Evolutionary conservation across 768 basidiomycete genomes (phyloP), one percentile per base, ranked within the genome.

Genomic region (Coprinopsis marcescibilis): DNA sequence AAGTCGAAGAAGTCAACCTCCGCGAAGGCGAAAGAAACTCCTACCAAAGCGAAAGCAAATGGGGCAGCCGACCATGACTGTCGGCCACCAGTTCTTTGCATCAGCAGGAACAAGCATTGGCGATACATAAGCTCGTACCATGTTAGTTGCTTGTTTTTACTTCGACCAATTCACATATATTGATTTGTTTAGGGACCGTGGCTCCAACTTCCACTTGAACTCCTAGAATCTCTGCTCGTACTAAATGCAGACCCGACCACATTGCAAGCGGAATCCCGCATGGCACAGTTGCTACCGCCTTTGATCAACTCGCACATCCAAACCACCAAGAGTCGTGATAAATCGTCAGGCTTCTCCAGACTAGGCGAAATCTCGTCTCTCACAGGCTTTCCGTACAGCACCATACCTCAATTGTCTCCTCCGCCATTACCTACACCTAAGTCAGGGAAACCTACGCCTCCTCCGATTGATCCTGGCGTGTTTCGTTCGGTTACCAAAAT

Each of bases 41-140:
- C 61, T 39, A 51, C 64, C 17, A 56, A 54, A 36, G 59, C 54
- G 21, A n/a, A n/a, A n/a, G n/a, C n/a, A n/a, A n/a, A n/a, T n/a
- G n/a, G n/a, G 17, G 35, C 35, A 36, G 23, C 8, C 27, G 67
- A 71, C 25, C 64, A 65, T 23, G 75, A 76, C 23, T 67, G 68
- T 27, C 76, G 77, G 36, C 79, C 79, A 13, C 74, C 83, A 0
- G 79, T 85, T 27, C 75, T 93, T 2, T 88, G 85, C 61, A 93
- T 94, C 56, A 89, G 85, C 66, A 78, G 91, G 54, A 92, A 93
- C 69, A 94, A 94, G 63, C 91, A 94, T 58, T 92, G 90, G 91
- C 80, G 83, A 23, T 92, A 91, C 58, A 92, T 93, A 66, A 89
- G 86, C 65, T 89, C 89, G 19, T 91, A 88, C 62, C 88, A 90